Conservation (phyloP, 768 basidiomycete species). For the Phallus indusiatus region DNA sequence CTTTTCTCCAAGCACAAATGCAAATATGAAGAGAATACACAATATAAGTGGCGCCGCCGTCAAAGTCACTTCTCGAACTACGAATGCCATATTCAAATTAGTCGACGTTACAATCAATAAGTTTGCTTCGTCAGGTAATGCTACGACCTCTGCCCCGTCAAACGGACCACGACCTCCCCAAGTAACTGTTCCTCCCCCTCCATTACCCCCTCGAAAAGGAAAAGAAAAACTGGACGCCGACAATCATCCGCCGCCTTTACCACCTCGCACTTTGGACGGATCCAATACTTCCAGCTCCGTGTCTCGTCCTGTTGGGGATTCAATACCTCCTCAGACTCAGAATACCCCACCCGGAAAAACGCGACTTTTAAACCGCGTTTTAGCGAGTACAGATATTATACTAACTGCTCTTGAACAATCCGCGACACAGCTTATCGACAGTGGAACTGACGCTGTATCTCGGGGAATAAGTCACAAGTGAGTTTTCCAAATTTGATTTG, state of each 20-base stretch:
- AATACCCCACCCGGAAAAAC: slow-evolving; percentile 8
- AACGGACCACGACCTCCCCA: slow-evolving; percentile 4
- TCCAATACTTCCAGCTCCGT: too few relatives aligned
- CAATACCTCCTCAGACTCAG: not conserved
- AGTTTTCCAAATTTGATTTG: slow-evolving; percentile 12
- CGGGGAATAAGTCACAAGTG: slow-evolving; percentile 49
- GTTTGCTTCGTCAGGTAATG: slow-evolving; percentile 21
- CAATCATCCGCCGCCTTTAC: slow-evolving; percentile 2
- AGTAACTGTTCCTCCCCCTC: slow-evolving; percentile 7
- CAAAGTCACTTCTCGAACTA: slow-evolving; percentile 53
- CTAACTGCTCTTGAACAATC: slow-evolving; percentile 56
- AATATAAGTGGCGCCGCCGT: slow-evolving; percentile 57
- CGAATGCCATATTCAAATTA: slow-evolving; percentile 49
- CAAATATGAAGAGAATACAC: slow-evolving; percentile 51
- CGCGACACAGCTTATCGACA: slow-evolving; percentile 41
- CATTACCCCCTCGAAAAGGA: not conserved
- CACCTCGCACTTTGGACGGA: not conserved
- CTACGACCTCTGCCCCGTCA: not conserved
- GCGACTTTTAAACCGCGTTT: slow-evolving; percentile 29
- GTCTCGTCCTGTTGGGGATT: not conserved
- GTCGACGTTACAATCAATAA: slow-evolving; percentile 47
- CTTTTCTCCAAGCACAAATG: slow-evolving; percentile 51
- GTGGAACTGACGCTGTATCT: slow-evolving; percentile 37
- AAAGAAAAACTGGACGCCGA: not conserved
- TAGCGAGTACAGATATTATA: slow-evolving; percentile 59